Conservation (phyloP, 148 eudicot species). For the Agrostemma githago region DNA sequence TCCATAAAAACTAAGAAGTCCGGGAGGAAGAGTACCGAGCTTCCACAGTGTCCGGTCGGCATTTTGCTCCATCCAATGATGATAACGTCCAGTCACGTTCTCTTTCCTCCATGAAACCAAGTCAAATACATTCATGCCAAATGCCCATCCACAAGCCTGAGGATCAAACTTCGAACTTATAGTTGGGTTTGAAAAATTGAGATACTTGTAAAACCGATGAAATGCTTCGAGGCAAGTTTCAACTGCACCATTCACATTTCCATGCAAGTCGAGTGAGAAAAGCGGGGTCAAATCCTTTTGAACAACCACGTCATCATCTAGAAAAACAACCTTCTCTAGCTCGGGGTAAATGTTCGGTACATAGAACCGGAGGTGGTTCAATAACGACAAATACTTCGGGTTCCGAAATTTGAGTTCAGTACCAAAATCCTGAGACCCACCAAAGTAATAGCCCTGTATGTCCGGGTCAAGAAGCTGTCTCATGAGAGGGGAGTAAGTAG, state of each 20-base stretch:
- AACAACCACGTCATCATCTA: conserved; percentile 77
- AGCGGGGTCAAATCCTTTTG: conserved; percentile 70
- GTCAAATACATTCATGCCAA: conserved; percentile 74
- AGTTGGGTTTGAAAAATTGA: conserved; percentile 63
- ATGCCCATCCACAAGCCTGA: conserved; percentile 88
- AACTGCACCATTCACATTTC: conserved; percentile 80
- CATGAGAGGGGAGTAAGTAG: conserved; percentile 57
- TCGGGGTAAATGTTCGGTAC: conserved; percentile 69
- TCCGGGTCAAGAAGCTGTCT: conserved; percentile 37
- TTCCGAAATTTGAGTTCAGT: conserved; percentile 50
- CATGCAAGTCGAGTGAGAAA: conserved; percentile 66
- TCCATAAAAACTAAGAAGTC: conserved; percentile 70
- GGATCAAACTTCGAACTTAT: conserved; percentile 77
- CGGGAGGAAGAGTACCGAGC: conserved; percentile 75
- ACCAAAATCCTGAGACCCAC: conserved; percentile 40
- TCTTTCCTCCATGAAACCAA: conserved; percentile 66
- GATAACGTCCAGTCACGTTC: conserved; percentile 57
- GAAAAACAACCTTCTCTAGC: conserved; percentile 68
- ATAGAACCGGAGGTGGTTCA: conserved; percentile 75
- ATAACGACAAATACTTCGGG: conserved; percentile 48
- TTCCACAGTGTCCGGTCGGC: conserved; percentile 54
- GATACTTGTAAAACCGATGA: conserved; percentile 67
- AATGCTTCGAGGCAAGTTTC: conserved; percentile 82
- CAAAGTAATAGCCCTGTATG: conserved; percentile 40
- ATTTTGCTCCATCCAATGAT: conserved; percentile 64